Conservation (phyloP, 1,284 basidiomycete species). For the Moniliella sp. region DNA sequence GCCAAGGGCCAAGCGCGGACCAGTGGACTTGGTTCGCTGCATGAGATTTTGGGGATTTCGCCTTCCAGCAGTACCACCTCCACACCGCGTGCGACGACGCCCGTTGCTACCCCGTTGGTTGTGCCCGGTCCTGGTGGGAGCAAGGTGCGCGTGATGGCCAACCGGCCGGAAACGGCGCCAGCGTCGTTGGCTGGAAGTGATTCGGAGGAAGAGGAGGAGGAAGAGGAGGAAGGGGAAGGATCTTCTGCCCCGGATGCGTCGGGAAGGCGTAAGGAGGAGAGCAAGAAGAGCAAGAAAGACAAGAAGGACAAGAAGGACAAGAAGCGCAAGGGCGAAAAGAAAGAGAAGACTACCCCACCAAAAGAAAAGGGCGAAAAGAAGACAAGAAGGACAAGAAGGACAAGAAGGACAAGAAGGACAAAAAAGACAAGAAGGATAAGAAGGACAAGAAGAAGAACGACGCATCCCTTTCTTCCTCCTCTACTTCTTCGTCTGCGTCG, state of each 20-base stretch:
- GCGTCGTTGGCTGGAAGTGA: constrained; percentile 4
- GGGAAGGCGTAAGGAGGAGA: constrained; percentile 1
- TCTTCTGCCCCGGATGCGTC: neutral
- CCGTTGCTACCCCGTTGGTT: constrained; percentile 1
- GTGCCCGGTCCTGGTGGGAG: constrained; percentile 17
- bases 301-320: constrained; percentile 8
- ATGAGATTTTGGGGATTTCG: neutral
- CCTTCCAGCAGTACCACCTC: neutral
- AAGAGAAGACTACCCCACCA: too few relatives aligned
- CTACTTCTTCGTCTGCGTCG: neutral
- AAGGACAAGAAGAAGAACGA: constrained; percentile 8
- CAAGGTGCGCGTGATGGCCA: constrained; percentile 5
- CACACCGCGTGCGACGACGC: neutral
- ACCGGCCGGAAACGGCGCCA: constrained; percentile 2
- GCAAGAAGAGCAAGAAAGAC: constrained; percentile 6
- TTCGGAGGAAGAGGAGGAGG: constrained; percentile 1
- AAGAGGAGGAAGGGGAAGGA: constrained; percentile 1
- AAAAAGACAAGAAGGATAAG: constrained; percentile 5
- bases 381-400: constrained; percentile 6
- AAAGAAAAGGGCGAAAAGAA: constrained; percentile 3
- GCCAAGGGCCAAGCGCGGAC: neutral
- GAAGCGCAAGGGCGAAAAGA: constrained; percentile 4
- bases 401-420: constrained; percentile 5
- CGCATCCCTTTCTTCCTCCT: constrained; percentile 1
- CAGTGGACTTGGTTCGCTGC: neutral